Conservation (phyloP, 2,329 filamentous ascomycete genomes). For the Nakataea oryzae region DNA sequence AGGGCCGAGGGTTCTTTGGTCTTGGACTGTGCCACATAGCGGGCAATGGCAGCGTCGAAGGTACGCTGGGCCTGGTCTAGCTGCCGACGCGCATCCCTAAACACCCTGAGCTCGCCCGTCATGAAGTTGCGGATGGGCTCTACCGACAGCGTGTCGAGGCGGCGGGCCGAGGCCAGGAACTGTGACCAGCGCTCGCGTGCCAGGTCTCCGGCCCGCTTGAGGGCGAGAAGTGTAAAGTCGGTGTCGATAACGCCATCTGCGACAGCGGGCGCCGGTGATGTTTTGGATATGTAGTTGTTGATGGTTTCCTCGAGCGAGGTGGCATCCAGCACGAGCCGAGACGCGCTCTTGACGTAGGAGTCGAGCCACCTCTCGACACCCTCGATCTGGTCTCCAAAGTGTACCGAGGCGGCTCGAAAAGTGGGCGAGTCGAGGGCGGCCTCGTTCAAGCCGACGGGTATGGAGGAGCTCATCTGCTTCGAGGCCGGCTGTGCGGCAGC, state of each 20-base stretch:
- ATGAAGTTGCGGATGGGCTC: slow-evolving; percentile 78
- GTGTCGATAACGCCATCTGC: slow-evolving; percentile 80
- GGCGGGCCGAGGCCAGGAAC: slow-evolving; percentile 62
- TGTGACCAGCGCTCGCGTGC: slow-evolving; percentile 81
- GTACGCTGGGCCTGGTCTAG: slow-evolving; percentile 74
- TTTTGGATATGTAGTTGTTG: slow-evolving; percentile 64
- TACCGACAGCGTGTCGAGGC: slow-evolving; percentile 64
- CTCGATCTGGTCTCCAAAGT: slow-evolving; percentile 89
- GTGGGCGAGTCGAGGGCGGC: slow-evolving; percentile 93
- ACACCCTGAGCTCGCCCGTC: slow-evolving; percentile 65
- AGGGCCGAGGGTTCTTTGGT: slow-evolving; percentile 87
- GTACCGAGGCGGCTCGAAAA: slow-evolving; percentile 75
- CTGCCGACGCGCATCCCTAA: slow-evolving; percentile 71
- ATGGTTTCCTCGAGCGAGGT: slow-evolving; percentile 69
- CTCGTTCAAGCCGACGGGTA: slow-evolving; percentile 83
- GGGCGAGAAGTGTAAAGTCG: slow-evolving; percentile 83
- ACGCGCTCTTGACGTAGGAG: slow-evolving; percentile 40
- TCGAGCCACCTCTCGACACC: slow-evolving; percentile 86
- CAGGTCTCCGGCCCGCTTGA: slow-evolving; percentile 77
- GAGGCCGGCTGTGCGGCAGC: slow-evolving; percentile 6
- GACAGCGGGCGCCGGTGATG: slow-evolving; percentile 61
- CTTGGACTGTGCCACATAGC: slow-evolving; percentile 79
- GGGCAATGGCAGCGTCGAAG: slow-evolving; percentile 71
- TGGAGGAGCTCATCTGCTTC: slow-evolving; percentile 25
- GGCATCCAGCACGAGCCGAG: slow-evolving; percentile 50